These are phyloP conservation scores for Acrodontium crateriforme DNA, from an alignment of 2,329 filamentous ascomycete species.

Conservation along the genomic window DNA sequence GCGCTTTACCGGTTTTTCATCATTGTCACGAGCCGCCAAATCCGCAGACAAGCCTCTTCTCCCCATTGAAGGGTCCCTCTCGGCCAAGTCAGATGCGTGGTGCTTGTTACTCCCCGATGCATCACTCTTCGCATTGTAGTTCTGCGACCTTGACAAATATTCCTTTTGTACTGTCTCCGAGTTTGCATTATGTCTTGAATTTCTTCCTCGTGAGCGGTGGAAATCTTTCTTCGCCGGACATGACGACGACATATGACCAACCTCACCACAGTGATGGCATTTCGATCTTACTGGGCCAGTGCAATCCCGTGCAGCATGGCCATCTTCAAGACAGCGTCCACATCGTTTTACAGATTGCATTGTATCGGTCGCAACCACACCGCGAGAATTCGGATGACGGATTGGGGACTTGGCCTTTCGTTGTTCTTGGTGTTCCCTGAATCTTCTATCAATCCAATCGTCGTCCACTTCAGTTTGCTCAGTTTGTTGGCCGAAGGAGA, in stretches of 20 bases:
- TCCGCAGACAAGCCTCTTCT: too few species aligned
- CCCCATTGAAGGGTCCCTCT: too few species aligned
- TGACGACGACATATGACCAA: slow-evolving; percentile 2
- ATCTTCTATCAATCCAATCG: slow-evolving; percentile 10
- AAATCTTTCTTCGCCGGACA: slow-evolving; percentile 1
- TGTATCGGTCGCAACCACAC: neutral
- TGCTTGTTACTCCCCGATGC: neutral
- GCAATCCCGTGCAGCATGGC: slow-evolving; percentile 12
- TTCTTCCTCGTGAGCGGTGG: slow-evolving; percentile 4
- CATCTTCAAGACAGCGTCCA: slow-evolving; percentile 9
- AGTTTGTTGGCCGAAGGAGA: neutral
- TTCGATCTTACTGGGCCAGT: slow-evolving; percentile 1
- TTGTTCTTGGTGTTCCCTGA: slow-evolving; percentile 7
- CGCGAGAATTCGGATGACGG: neutral
- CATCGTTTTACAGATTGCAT: slow-evolving; percentile 4
- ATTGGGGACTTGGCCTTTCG: slow-evolving; percentile 1
- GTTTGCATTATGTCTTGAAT: neutral
- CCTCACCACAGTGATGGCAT: slow-evolving; percentile 5
- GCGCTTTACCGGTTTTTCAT: neutral
- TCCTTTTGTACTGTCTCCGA: neutral
- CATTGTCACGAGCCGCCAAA: neutral
- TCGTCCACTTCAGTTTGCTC: slow-evolving; percentile 3
- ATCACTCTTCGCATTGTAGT: neutral
- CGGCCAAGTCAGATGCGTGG: neutral
- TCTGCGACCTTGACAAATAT: neutral